Evolutionary conservation across 805 yeast species (phyloP), one percentile per base, ranked within the genome.

Genomic region (Starmerella stigmatis): DNA sequence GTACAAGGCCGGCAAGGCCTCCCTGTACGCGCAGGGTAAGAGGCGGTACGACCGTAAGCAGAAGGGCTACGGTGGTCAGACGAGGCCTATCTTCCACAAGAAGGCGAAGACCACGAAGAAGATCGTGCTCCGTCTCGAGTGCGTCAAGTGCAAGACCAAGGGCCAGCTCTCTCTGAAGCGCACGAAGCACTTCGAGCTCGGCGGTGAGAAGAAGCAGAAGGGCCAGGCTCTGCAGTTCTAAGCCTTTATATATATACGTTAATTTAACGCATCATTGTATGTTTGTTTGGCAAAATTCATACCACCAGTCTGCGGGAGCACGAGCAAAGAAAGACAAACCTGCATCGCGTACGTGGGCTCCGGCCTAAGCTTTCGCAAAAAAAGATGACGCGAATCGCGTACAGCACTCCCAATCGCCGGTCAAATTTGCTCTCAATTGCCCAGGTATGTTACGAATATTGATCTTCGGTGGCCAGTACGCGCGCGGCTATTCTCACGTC

Each of bases 41-140:
- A 86, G 99, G 81, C 88, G 99, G 80, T 92, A 92, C 79, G 98
- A 92, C 89, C 95, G 99, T 77, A 92, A 92, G 76, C 98, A 92
- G 79, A 71, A 83, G 66, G 98, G 98, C 86, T 92, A 79, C 77
- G 99, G 99, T 85, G 99, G 99, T 85, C 99, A 92, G 79, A 92
- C 98, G 76, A 92, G 86, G 80, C 98, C 81, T 70, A 82, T 92
- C 76, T 92, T 92, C 96, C 97, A 86, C 84, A 92, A 92, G 85
- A 92, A 92, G 76, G 98, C 98, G 66, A 92, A 92, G 86, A 92
- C 97, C 64, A 92, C 98, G 79, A 92, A 92, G 86, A 92, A 92
- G 84, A 94, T 92, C 71, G 98, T 92, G 60, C 82, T 92, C 70
- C 89, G 96, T 79, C 81, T 92, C 69, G 98, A 92, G 79, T 92